phyloP scores from a whole-genome alignment of 306 rosid genomes.

The Cicer yamashitae region DNA sequence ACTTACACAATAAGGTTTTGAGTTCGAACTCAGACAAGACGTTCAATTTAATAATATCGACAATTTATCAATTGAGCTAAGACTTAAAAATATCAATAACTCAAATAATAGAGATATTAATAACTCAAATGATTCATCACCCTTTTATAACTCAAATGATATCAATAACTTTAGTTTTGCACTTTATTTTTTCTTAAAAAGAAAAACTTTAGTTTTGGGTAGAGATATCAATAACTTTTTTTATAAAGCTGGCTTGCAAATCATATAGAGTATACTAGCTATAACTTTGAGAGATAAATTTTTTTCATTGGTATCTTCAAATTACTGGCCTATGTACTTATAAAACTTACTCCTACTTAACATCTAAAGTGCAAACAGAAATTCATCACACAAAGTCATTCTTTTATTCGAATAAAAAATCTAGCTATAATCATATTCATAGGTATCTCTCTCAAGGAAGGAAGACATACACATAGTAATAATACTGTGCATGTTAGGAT shows the following conservation, averaged over 20 bases:
- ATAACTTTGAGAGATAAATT: not conserved
- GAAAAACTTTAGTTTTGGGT: too few species aligned
- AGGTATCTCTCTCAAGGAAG: conserved; percentile 19
- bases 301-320: not conserved
- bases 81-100: too few species aligned
- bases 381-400: not conserved
- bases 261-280: not conserved
- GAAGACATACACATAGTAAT: not conserved
- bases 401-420: not conserved
- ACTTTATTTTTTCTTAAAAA: too few species aligned
- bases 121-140: not conserved
- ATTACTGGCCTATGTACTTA: conserved; percentile 3
- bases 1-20: too few species aligned
- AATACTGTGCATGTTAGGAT: not conserved
- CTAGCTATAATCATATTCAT: not conserved
- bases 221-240: too few species aligned
- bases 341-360: not conserved
- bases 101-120: too few species aligned
- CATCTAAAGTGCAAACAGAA: conserved; percentile 23
- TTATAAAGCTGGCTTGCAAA: conserved; percentile 41
- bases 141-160: conserved; percentile 39
- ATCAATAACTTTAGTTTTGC: not conserved
- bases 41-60: too few species aligned
- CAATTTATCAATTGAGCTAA: too few species aligned
- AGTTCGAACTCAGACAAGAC: too few species aligned